phyloP scores from a whole-genome alignment of 345 rosid genomes.

The Noccaea bulbosa region DNA sequence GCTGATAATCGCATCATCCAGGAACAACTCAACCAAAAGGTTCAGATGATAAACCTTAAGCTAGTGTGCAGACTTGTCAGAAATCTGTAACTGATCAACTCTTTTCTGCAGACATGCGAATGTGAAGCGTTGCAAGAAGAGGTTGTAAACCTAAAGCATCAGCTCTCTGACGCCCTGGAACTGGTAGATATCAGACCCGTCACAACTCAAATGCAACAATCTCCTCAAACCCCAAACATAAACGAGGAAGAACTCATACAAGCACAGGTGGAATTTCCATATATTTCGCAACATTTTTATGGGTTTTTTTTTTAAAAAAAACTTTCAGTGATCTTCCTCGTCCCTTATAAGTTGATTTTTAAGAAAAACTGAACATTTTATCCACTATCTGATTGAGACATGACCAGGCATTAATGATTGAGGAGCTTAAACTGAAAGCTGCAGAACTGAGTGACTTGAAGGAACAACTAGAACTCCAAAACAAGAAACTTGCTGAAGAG shows the following conservation, averaged over 20 bases:
- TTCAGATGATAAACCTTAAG: conserved; percentile 35
- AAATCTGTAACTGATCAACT: conserved; percentile 31
- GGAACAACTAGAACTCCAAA: conserved; percentile 65
- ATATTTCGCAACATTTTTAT: conserved; percentile 37
- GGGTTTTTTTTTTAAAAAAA: too few species aligned
- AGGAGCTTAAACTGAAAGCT: conserved; percentile 70
- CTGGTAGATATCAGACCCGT: conserved; percentile 34
- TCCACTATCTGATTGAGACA: conserved; percentile 26
- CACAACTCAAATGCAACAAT: conserved; percentile 34
- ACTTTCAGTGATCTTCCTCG: conserved; percentile 19
- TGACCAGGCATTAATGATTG: conserved; percentile 66
- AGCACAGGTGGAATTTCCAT: conserved; percentile 30
- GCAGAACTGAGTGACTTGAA: conserved; percentile 56
- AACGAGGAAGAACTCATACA: conserved; percentile 25
- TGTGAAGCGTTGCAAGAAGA: conserved; percentile 81
- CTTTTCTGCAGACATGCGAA: conserved; percentile 61
- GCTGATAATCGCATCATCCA: conserved; percentile 93
- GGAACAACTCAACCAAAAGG: conserved; percentile 95
- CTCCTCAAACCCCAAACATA: conserved; percentile 25
- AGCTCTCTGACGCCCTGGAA: conserved; percentile 74
- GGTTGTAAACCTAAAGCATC: conserved; percentile 70
- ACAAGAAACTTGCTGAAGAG: conserved; percentile 85
- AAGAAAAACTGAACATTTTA: conserved; percentile 18
- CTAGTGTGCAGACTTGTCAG: conserved; percentile 18
- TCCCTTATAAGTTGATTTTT: background rate